Evolutionary conservation across 352 stramenopile genomes (phyloP).

Genomic region (Pythium scleroteichum): DNA sequence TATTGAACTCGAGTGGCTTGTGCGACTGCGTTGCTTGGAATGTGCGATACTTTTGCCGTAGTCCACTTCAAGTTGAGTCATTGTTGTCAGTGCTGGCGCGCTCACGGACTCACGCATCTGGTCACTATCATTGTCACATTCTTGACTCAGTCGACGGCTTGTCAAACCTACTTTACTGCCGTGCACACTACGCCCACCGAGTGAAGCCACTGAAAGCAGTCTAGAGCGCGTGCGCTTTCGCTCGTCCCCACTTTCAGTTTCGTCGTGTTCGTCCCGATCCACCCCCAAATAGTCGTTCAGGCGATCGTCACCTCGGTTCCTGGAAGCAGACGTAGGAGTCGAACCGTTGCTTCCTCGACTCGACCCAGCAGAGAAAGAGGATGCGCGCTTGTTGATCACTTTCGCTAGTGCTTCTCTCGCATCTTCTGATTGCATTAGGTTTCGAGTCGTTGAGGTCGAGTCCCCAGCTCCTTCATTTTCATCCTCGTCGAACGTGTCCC

Average conservation of each 20-base stretch:
- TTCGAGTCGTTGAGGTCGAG: background rate
- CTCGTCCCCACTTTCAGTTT: background rate
- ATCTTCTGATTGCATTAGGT: slow-evolving; percentile 17
- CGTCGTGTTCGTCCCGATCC: background rate
- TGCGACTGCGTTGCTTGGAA: background rate
- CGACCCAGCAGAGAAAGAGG: slow-evolving; percentile 10
- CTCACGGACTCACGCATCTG: slow-evolving; percentile 5
- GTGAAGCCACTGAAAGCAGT: slow-evolving; percentile 6
- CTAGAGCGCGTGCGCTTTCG: background rate
- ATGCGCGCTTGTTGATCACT: slow-evolving; percentile 14
- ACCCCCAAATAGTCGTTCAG: background rate
- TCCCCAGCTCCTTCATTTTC: slow-evolving; percentile 4
- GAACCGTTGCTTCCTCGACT: background rate
- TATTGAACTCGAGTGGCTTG: background rate
- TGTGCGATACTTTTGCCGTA: background rate
- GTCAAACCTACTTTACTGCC: background rate
- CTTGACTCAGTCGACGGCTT: background rate
- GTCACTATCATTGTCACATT: background rate
- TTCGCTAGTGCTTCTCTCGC: slow-evolving; percentile 19
- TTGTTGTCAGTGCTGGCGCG: slow-evolving; percentile 3
- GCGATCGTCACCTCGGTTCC: background rate
- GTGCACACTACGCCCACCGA: slow-evolving; percentile 5
- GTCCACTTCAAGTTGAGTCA: background rate
- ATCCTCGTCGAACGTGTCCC: slow-evolving; percentile 20
- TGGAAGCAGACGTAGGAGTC: background rate